Percentiles rank a stretch among this genome's conserved stretches.
phyloP scores from a whole-genome alignment of 257 asterid genomes.

The Cynanchum wilfordii region DNA sequence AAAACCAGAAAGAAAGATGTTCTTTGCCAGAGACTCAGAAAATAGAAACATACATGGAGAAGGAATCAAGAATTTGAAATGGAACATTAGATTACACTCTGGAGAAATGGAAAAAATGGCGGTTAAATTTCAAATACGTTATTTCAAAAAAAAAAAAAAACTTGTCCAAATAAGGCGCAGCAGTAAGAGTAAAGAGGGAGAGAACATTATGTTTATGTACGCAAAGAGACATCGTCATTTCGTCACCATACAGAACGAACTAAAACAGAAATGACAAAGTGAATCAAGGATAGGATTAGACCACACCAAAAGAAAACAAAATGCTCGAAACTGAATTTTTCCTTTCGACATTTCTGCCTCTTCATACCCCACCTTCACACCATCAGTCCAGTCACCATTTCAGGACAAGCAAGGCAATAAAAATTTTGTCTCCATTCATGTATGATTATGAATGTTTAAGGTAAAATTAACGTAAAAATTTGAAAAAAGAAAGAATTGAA shows the following conservation, averaged over 20 bases:
- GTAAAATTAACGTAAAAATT: too few relatives aligned
- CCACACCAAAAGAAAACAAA: not conserved
- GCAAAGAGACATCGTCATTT: slow-evolving; percentile 7
- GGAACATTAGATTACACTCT: not conserved
- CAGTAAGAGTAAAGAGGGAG: not conserved
- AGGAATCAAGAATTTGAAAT: not conserved
- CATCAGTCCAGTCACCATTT: not conserved
- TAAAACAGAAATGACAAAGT: slow-evolving; percentile 22
- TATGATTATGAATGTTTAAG: too few relatives aligned
- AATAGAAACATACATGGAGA: not conserved
- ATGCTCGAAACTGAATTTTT: slow-evolving; percentile 6
- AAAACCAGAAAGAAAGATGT: not conserved
- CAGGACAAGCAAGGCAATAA: not conserved
- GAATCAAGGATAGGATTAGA: slow-evolving; percentile 3
- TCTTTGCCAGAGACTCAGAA: not conserved
- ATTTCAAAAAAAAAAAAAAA: not conserved
- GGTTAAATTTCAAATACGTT: not conserved
- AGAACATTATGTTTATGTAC: slow-evolving; percentile 21
- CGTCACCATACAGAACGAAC: slow-evolving; percentile 54
- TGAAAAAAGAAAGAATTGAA: not conserved
- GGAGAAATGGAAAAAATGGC: not conserved
- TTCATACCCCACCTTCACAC: not conserved
- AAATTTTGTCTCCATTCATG: too few relatives aligned
- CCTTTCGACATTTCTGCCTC: not conserved
- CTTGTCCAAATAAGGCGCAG: not conserved